Percentiles rank a stretch among this genome's conserved stretches.
Conservation (phyloP, 139 green algal genomes). For the Deuterostichococcus epilithicus region DNA sequence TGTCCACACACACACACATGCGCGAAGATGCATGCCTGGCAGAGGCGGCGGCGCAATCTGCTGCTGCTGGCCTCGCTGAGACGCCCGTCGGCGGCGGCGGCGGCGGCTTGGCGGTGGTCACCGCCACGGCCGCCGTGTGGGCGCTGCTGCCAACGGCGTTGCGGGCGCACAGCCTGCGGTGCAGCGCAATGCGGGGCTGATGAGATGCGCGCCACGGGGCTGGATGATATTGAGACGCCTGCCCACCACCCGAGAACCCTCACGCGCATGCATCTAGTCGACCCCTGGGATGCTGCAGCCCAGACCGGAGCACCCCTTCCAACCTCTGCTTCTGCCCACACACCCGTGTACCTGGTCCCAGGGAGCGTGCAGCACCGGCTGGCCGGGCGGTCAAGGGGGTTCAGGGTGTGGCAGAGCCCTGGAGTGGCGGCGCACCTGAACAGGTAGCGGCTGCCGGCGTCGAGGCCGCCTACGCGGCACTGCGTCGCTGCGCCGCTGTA, state of each 20-base stretch:
- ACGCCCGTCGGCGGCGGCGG: conserved; percentile 17
- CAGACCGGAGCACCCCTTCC: no score
- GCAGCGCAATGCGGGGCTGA: neutral
- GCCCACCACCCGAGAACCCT: no score
- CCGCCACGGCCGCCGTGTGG: conserved; percentile 15
- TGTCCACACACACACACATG: neutral
- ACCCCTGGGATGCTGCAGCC: no score
- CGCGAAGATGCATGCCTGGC: neutral
- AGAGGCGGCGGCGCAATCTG: neutral
- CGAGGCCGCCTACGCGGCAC: conserved; percentile 26
- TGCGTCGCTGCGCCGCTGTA: conserved; percentile 27
- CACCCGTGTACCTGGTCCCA: no score
- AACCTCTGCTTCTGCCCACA: no score
- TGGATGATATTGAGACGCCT: neutral
- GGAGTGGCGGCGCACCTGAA: conserved; percentile 14
- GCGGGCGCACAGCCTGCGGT: conserved; percentile 20
- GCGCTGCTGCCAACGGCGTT: conserved; percentile 42
- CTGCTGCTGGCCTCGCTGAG: neutral
- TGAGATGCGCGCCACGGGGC: no score
- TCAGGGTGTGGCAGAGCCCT: no score
- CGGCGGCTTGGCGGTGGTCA: conserved; percentile 26
- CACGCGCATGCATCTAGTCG: no score
- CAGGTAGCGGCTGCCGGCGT: conserved; percentile 32
- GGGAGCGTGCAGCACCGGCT: no score
- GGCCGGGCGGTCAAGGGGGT: no score